Evolutionary conservation across 208 protist species (phyloP), one percentile per base, ranked within the genome.

Genomic region (Leishmania arabica): DNA sequence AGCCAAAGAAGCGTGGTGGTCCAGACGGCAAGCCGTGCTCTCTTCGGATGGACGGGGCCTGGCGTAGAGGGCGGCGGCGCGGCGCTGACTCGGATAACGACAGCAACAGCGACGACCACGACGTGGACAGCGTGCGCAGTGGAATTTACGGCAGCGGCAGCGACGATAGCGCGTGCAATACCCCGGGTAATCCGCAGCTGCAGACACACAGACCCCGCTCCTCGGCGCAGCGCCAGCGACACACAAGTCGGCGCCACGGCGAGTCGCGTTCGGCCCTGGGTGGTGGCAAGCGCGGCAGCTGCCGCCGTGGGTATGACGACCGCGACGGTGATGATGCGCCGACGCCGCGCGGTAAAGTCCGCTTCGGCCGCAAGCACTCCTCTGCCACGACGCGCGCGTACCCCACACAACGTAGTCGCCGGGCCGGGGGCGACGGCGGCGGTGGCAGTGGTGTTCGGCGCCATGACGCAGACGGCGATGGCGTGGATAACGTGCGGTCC

Each of bases 161-260:
- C 56, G 73, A 51, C 65, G 37, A 34, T 9, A 78, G 64, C 42
- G 78, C 75, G 21, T 65, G 42, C 56, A 81, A 86, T 76, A 84
- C 85, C 5, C 89, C 89, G 0, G 80, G 76, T 62, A 91, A 92
- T 78, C 84, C 86, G 68, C 89, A 92, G 80, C 87, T 90, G 79
- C 84, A 82, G 40, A 92, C 89, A 42, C 80, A 87, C 85, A 83
- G 84, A 65, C 89, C 89, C 7, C 37, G 60, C n/a, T 79, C 79
- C 31, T 84, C 80, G 8, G 70, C 84, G 27, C 54, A 75, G 70
- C 47, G 45, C 64, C n/a, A 75, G 60, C 64, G 21, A 19, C 47
- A 70, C 19, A 71, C 47, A 34, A 60, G n/a, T 54, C 82, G 72
- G 42, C 69, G 45, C 69, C 69, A 54, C 69, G 51, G 45, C 6